Conservation (phyloP, 179 eudicot genomes). For the Nepenthes alata region DNA sequence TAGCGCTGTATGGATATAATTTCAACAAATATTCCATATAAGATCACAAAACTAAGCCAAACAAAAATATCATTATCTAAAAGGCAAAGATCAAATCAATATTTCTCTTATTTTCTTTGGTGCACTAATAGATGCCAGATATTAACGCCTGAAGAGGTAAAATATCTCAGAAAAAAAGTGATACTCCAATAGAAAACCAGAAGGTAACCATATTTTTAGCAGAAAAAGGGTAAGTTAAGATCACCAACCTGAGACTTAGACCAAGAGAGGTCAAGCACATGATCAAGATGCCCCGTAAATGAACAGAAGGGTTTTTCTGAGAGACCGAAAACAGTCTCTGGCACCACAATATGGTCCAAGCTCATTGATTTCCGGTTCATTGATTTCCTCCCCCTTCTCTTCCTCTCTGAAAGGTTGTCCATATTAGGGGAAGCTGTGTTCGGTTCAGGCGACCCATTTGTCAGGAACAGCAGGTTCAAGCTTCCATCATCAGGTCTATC, state of each 20-base stretch:
- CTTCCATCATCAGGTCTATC: slow-evolving; percentile 74
- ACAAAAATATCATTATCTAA: background rate
- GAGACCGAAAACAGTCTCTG: slow-evolving; percentile 73
- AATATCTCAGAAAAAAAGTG: too few relatives aligned
- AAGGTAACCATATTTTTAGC: background rate
- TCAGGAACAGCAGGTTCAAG: slow-evolving; percentile 42
- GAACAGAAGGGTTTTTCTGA: slow-evolving; percentile 95
- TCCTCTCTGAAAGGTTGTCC: slow-evolving; percentile 53
- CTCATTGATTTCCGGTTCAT: slow-evolving; percentile 68
- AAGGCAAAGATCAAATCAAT: background rate
- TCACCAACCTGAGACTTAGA: slow-evolving; percentile 85
- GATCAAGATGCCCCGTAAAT: slow-evolving; percentile 77
- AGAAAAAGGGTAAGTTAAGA: background rate
- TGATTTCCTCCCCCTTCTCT: slow-evolving; percentile 65
- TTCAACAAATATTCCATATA: too few relatives aligned
- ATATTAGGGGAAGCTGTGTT: slow-evolving; percentile 35
- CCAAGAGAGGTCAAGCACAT: slow-evolving; percentile 98
- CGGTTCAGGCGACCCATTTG: slow-evolving; percentile 75
- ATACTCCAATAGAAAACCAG: background rate
- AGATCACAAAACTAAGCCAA: too few relatives aligned
- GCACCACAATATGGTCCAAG: slow-evolving; percentile 63
- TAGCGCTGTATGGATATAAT: too few relatives aligned
- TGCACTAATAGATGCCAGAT: too few relatives aligned
- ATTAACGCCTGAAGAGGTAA: too few relatives aligned
- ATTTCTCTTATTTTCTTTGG: background rate